phyloP scores from a whole-genome alignment of 495 filamentous ascomycete genomes.

The Penicillium goetzii region DNA sequence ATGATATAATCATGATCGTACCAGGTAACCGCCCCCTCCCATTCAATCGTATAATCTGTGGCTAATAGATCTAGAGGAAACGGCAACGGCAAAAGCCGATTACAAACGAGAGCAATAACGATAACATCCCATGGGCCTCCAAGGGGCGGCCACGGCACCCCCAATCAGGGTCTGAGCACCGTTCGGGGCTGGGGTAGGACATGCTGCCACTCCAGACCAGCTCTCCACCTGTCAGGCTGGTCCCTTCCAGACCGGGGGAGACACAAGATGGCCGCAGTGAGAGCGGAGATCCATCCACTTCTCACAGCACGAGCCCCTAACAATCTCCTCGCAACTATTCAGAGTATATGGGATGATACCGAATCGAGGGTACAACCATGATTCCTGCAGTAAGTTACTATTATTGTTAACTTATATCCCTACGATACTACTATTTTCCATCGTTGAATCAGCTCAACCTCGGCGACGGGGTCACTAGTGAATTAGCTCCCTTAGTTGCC shows the following conservation, averaged over 20 bases:
- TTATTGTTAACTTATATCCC: background rate
- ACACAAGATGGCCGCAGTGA: background rate
- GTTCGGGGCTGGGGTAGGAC: slow-evolving; percentile 6
- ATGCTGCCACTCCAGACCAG: slow-evolving; percentile 6
- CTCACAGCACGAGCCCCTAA: background rate
- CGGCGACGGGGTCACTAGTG: background rate
- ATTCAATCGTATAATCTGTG: background rate
- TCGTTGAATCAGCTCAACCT: background rate
- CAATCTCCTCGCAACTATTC: background rate
- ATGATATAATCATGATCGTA: background rate
- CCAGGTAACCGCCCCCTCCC: background rate
- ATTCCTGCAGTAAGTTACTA: background rate
- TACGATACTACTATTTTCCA: background rate
- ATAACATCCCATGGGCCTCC: background rate
- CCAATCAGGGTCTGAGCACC: slow-evolving; percentile 2
- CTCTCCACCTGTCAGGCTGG: too few species aligned
- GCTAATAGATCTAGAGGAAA: background rate
- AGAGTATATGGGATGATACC: background rate
- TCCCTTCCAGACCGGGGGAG: too few species aligned
- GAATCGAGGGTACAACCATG: background rate
- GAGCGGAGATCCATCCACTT: background rate
- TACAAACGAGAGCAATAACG: background rate
- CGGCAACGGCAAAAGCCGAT: background rate
- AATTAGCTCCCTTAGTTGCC: slow-evolving; percentile 5
- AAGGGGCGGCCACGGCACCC: background rate